Conservation (phyloP, 345 rosid genomes). For the Hibiscus trionum region DNA sequence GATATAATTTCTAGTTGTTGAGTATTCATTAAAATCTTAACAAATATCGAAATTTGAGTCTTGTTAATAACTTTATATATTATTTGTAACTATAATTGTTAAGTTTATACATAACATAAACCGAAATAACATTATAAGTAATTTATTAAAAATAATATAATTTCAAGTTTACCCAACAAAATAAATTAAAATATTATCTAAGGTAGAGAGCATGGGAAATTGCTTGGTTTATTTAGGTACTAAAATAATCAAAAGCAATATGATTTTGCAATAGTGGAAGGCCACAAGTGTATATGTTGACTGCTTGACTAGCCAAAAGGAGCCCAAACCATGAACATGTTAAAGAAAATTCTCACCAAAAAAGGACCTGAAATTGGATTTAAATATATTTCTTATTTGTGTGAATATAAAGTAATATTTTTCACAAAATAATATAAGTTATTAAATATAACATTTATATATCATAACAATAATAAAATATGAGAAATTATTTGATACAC, state of each 20-base stretch:
- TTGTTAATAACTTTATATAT: neutral
- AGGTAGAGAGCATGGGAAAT: neutral
- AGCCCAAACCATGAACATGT: neutral
- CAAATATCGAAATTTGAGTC: too few species aligned
- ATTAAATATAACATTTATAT: neutral
- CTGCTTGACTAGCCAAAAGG: slow-evolving; percentile 21
- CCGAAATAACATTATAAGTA: too few species aligned
- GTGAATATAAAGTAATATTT: neutral
- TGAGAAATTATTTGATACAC: too few species aligned
- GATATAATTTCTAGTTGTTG: too few species aligned
- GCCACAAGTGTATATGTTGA: slow-evolving; percentile 34
- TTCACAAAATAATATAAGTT: neutral
- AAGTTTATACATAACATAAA: too few species aligned
- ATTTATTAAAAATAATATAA: too few species aligned
- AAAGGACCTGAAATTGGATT: neutral
- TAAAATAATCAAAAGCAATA: neutral
- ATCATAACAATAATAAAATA: neutral
- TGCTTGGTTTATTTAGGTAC: neutral
- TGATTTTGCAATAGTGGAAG: slow-evolving; percentile 10
- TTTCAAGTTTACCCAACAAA: too few species aligned
- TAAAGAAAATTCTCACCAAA: neutral
- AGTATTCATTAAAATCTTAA: too few species aligned
- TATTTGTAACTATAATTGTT: too few species aligned
- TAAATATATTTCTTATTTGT: neutral
- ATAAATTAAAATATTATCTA: neutral